Conservation (phyloP, 2,329 filamentous ascomycete genomes). For the Aureobasidium mangrovei region DNA sequence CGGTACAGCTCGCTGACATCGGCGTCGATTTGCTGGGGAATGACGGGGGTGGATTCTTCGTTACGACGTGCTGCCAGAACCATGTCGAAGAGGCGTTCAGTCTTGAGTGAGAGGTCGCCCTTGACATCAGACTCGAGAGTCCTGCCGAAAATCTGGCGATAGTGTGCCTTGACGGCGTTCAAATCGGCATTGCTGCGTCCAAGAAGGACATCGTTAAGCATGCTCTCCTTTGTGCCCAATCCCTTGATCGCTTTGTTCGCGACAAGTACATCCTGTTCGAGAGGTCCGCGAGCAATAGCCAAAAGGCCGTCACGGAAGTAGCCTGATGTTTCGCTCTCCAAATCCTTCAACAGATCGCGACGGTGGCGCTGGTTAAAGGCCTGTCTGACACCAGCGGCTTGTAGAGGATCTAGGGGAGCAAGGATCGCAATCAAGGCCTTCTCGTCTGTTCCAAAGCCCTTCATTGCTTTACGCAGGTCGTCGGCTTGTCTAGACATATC, state of each 20-base stretch:
- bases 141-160: slow-evolving; percentile 57
- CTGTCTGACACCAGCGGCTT: slow-evolving; percentile 59
- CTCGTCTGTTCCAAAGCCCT: slow-evolving; percentile 87
- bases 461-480: slow-evolving; percentile 73
- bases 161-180: slow-evolving; percentile 72
- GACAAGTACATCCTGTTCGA: slow-evolving; percentile 64
- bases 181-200: slow-evolving; percentile 80
- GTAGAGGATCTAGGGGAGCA: slow-evolving; percentile 64
- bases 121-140: slow-evolving; percentile 64
- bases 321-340: slow-evolving; percentile 65
- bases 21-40: slow-evolving; percentile 62
- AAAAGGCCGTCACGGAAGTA: slow-evolving; percentile 69
- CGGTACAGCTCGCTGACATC: slow-evolving; percentile 70
- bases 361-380: slow-evolving; percentile 57
- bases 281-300: slow-evolving; percentile 67
- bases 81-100: slow-evolving; percentile 75
- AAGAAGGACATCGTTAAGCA: slow-evolving; percentile 80
- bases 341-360: slow-evolving; percentile 63
- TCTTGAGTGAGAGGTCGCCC: slow-evolving; percentile 76
- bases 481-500: slow-evolving; percentile 63
- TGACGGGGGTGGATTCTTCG: slow-evolving; percentile 68
- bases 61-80: slow-evolving; percentile 64
- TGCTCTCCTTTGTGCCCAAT: slow-evolving; percentile 72
- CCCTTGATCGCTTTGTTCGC: slow-evolving; percentile 67
- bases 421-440: slow-evolving; percentile 63